Conservation (phyloP, 176 grass and related monocot species). For the Bromus sterilis region DNA sequence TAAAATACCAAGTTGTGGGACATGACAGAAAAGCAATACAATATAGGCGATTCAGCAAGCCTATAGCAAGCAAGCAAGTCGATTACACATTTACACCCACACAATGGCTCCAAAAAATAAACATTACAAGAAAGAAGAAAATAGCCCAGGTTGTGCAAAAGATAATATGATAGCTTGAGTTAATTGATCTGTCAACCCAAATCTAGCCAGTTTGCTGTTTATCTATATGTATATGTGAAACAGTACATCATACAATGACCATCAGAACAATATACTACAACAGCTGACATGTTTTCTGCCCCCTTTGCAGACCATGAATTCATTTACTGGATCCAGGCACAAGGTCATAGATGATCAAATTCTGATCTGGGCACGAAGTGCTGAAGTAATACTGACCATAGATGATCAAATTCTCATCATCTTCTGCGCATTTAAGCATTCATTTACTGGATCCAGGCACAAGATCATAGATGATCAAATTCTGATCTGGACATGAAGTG, state of each 20-base stretch:
- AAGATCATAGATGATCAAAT: background rate
- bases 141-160: background rate
- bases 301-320: background rate
- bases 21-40: background rate
- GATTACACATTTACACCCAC: background rate
- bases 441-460: constrained; percentile 10
- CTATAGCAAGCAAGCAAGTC: background rate
- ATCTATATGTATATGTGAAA: constrained; percentile 2
- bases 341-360: background rate
- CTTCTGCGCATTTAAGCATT: too few species aligned
- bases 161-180: background rate
- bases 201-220: background rate
- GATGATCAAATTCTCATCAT: too few species aligned
- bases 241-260: background rate
- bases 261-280: background rate
- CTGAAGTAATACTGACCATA: background rate
- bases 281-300: background rate
- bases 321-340: constrained; percentile 10
- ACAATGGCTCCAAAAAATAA: background rate
- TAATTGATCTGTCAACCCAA: background rate
- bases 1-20: background rate
- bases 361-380: background rate
- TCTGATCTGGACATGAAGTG: background rate
- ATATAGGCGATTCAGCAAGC: background rate
- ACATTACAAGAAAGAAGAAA: background rate